Conservation (phyloP, 202 grass and related monocot genomes). For the Setaria viridis region DNA sequence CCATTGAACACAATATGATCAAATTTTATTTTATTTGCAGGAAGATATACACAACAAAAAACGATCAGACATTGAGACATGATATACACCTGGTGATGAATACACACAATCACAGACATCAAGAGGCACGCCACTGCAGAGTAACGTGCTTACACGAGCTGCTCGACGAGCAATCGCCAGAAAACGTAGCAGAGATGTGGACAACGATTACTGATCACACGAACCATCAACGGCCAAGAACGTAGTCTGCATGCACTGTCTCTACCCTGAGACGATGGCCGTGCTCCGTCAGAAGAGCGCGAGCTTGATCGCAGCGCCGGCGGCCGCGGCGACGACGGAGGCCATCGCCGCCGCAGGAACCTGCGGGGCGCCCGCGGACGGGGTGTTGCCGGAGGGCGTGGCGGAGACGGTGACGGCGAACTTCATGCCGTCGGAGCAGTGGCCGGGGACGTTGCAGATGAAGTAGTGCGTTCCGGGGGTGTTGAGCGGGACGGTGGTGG, state of each 20-base stretch:
- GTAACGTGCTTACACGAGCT: neutral
- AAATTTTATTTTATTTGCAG: neutral
- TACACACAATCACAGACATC: slow-evolving; percentile 2
- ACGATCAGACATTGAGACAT: neutral
- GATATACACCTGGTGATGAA: neutral
- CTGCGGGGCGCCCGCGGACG: neutral
- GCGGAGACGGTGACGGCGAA: slow-evolving; percentile 40
- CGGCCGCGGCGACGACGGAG: slow-evolving; percentile 24
- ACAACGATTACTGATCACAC: neutral
- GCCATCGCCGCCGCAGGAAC: slow-evolving; percentile 16
- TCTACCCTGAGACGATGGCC: slow-evolving; percentile 42
- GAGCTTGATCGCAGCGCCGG: slow-evolving; percentile 27
- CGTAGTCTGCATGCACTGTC: slow-evolving; percentile 46
- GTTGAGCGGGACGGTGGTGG: slow-evolving; percentile 45
- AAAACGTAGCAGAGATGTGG: neutral
- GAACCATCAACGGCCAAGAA: slow-evolving; percentile 27
- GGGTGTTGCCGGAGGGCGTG: neutral
- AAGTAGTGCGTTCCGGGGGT: slow-evolving; percentile 57
- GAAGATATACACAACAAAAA: neutral
- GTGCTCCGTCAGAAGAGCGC: slow-evolving; percentile 51
- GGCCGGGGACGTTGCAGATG: slow-evolving; percentile 63
- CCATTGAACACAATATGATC: neutral
- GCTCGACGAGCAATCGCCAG: neutral
- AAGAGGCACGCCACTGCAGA: neutral
- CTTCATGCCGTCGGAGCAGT: slow-evolving; percentile 61